Base-by-base conservation (phyloP, 2,329 filamentous ascomycete species). In the Aspergillus clavatus region DNA sequence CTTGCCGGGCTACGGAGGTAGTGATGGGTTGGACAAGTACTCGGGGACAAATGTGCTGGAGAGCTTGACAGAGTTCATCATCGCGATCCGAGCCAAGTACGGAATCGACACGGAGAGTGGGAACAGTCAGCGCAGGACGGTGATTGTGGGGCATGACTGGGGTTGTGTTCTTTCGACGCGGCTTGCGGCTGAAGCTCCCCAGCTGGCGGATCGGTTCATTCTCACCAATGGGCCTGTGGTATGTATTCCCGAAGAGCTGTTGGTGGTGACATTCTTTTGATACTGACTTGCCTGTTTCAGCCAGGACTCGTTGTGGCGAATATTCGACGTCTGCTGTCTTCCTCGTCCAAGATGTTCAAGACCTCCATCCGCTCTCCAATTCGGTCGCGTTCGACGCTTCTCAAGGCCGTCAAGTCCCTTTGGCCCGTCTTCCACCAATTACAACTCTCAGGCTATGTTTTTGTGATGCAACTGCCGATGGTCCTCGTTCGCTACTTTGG, bases 1-100 rank as follows among this genome's bases (percentile, higher is more conserved):
- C 55, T 58, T 82, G 5, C 79, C 79, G 14, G 79, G 79, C 1
- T 81, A 76, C 50, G 79, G 79, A 27, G 79, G 79, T 7, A 80
- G 73, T 45, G 77, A 80, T 50, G 68, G 69, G 40, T 59, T 81
- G 45, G 58, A 68, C 1, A 57, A 65, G 38, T 81, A 81, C 52
- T 67, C 69, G 2, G 66, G 77, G 1, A 71, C 76, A 10, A 65
- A 72, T 31, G 67, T 81, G 7, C 62, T 81, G 37, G 78, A 81
- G 54, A 65, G 70, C 6, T 55, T 82, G 45, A 68, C 73, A 0
- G 75, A 77, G 44, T 78, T 79, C 49, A 71, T 82, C 26, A 54
- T 79, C 7, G 65, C 67, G 0, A 69, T 81, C 53, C 70, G 78
- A 49, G 60, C 67, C 23, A 65, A 66, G 38, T 79, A 77, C 51